Percentiles rank a stretch among this genome's conserved stretches.
phyloP scores from a whole-genome alignment of 2,329 filamentous ascomycete species.

The Coleophoma cylindrospora region DNA sequence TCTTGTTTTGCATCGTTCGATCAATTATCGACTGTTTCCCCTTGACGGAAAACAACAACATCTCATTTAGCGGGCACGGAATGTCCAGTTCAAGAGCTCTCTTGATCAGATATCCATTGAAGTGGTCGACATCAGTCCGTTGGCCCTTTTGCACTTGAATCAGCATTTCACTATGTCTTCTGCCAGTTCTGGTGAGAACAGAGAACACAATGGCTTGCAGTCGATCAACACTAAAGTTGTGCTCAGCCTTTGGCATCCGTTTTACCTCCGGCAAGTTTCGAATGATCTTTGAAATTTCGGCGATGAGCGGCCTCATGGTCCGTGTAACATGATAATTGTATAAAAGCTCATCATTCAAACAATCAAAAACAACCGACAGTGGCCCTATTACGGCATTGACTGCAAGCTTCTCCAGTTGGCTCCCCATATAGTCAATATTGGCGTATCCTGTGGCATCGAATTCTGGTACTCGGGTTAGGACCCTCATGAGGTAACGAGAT shows the following conservation, averaged over 20 bases:
- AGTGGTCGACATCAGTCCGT: constrained; percentile 72
- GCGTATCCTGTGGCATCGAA: constrained; percentile 56
- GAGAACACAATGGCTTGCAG: constrained; percentile 54
- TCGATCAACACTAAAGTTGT: constrained; percentile 55
- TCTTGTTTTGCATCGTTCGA: constrained; percentile 18
- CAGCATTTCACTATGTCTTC: constrained; percentile 56
- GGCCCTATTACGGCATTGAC: constrained; percentile 76
- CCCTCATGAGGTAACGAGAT: constrained; percentile 56
- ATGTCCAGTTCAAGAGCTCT: constrained; percentile 70
- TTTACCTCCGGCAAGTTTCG: constrained; percentile 67
- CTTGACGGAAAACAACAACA: constrained; percentile 68
- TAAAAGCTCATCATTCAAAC: constrained; percentile 66
- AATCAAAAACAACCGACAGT: constrained; percentile 73
- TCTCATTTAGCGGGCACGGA: constrained; percentile 66
- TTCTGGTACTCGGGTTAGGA: constrained; percentile 55
- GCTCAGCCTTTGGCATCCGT: constrained; percentile 46
- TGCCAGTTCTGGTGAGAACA: constrained; percentile 46
- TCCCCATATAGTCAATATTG: constrained; percentile 57
- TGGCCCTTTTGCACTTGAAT: constrained; percentile 56
- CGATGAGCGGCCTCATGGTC: constrained; percentile 65
- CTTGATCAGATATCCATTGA: constrained; percentile 82
- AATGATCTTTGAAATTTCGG: constrained; percentile 71
- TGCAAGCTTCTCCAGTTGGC: constrained; percentile 75
- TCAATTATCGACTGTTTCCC: constrained; percentile 47
- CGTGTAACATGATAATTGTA: constrained; percentile 60